These are phyloP conservation scores for Adansonia gregorii DNA, from an alignment of 441 rosid genomes.

Conservation along the genomic window DNA sequence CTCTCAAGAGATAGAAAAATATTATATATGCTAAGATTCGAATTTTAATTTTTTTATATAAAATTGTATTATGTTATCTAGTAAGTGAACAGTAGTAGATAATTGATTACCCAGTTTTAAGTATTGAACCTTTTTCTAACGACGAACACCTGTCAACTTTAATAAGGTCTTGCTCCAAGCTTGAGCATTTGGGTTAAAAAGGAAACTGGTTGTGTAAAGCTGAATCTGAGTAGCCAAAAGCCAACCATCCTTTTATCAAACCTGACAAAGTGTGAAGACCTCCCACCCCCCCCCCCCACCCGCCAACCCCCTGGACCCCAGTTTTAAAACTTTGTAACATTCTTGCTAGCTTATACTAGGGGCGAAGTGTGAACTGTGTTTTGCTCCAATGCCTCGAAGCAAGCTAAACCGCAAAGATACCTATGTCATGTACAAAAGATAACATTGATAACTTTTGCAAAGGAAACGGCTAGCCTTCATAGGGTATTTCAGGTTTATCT, in stretches of 20 bases:
- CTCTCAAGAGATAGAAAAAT: too few species aligned
- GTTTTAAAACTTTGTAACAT: constrained; percentile 12
- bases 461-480: not conserved
- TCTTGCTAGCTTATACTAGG: not conserved
- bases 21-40: too few species aligned
- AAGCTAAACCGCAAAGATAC: constrained; percentile 14
- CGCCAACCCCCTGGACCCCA: not conserved
- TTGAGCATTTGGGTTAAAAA: not conserved
- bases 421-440: not conserved
- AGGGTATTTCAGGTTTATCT: not conserved
- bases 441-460: not conserved
- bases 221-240: not conserved
- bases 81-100: too few species aligned
- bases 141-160: too few species aligned
- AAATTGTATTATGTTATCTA: too few species aligned
- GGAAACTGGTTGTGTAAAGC: not conserved
- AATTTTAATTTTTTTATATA: too few species aligned
- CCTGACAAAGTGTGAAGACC: not conserved
- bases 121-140: too few species aligned
- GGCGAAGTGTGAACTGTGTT: constrained; percentile 15
- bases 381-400: not conserved
- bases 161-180: too few species aligned
- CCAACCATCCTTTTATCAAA: not conserved
- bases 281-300: not conserved
- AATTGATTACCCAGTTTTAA: too few species aligned